Evolutionary conservation across 163 green algal species (phyloP).

Genomic region (Chlamydomonas reinhardtii): DNA sequence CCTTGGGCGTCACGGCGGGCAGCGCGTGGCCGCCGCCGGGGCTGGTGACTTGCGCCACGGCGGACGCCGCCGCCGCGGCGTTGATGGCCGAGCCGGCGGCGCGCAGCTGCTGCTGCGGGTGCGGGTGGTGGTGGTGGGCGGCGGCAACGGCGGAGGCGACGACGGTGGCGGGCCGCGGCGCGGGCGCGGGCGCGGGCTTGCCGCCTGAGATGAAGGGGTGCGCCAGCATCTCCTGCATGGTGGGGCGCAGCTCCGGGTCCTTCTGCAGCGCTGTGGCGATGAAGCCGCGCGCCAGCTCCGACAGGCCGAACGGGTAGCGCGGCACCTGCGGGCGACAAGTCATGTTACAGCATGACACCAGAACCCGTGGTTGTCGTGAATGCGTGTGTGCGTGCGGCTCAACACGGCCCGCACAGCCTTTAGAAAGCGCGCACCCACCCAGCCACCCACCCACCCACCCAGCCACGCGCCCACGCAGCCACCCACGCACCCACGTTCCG

Average conservation of each 20-base stretch:
- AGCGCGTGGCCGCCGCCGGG: background rate
- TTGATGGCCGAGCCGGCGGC: slow-evolving; percentile 1
- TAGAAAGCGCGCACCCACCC: no score
- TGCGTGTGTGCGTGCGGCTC: no score
- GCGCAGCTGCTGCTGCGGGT: background rate
- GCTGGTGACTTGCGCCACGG: no score
- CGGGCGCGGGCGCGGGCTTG: background rate
- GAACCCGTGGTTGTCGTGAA: no score
- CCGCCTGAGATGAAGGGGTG: slow-evolving; percentile 74
- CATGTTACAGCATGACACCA: no score
- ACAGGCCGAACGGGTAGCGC: slow-evolving; percentile 71
- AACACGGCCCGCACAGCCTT: no score
- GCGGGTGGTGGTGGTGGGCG: no score
- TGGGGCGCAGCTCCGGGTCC: slow-evolving; percentile 71
- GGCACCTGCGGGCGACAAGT: slow-evolving; percentile 54
- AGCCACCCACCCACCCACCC: no score
- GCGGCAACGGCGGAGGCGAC: slow-evolving; percentile 1
- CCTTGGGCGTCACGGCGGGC: background rate
- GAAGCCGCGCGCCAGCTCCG: slow-evolving; percentile 71
- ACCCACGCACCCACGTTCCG: no score
- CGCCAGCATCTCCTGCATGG: slow-evolving; percentile 66
- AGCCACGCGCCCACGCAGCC: no score
- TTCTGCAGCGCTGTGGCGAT: slow-evolving; percentile 77
- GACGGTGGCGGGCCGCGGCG: background rate
- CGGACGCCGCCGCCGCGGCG: background rate